A percentile compares a stretch with the other conserved stretches of the same genome.
Evolutionary conservation across 352 stramenopile genomes (phyloP).

Genomic region (Globisporangium echinulatum): DNA sequence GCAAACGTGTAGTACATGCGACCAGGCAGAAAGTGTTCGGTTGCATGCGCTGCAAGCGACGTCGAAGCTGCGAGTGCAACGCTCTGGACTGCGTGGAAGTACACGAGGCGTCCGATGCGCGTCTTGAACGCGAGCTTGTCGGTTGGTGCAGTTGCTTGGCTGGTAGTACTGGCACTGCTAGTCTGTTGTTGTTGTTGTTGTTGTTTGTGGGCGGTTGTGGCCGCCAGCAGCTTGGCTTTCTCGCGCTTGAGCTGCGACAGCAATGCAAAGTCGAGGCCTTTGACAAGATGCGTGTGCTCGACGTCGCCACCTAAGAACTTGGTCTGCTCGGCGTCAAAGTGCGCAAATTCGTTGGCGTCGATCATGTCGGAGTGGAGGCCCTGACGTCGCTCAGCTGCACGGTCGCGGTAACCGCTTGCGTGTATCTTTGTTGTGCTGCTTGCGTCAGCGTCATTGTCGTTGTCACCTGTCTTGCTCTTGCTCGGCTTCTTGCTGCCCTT

Average conservation of each 20-base stretch:
- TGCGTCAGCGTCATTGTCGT: conserved; percentile 3
- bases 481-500: conserved; percentile 33
- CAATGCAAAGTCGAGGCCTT: conserved; percentile 84
- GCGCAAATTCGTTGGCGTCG: conserved; percentile 40
- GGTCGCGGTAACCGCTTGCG: conserved; percentile 41
- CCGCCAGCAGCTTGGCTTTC: conserved; percentile 44
- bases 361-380: conserved; percentile 32
- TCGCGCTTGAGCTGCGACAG: conserved; percentile 82
- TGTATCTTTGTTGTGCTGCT: conserved; percentile 3
- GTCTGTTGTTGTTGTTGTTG: conserved; percentile 5
- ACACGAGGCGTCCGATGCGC: conserved; percentile 50
- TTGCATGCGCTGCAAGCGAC: conserved; percentile 15
- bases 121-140: conserved; percentile 56
- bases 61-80: conserved; percentile 9
- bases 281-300: conserved; percentile 86
- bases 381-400: conserved; percentile 53
- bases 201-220: conserved; percentile 26
- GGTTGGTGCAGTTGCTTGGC: neutral
- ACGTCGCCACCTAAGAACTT: conserved; percentile 82
- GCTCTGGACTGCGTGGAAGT: conserved; percentile 57
- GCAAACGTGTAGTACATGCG: conserved; percentile 72
- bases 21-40: conserved; percentile 67
- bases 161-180: neutral
- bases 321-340: conserved; percentile 65
- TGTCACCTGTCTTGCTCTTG: conserved; percentile 12